Conservation (phyloP, 1,284 basidiomycete genomes). For the Naganishia albida region DNA sequence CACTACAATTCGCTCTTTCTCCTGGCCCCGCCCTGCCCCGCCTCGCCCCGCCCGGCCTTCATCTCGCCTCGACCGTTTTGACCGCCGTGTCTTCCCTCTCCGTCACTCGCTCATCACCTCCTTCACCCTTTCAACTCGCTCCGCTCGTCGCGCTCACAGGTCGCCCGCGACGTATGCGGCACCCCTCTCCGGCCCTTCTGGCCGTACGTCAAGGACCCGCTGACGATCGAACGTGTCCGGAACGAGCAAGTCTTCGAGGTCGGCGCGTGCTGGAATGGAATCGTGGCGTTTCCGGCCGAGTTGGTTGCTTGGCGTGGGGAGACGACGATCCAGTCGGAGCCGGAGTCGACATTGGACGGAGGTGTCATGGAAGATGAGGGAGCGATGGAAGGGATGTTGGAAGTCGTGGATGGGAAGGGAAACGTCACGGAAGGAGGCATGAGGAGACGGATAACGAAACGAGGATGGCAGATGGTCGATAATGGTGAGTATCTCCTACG, state of each 20-base stretch:
- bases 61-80: too few relatives aligned
- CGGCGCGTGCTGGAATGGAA: slow-evolving; percentile 58
- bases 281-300: slow-evolving; percentile 58
- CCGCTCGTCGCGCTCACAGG: slow-evolving; percentile 55
- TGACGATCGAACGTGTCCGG: slow-evolving; percentile 50
- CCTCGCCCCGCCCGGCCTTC: too few relatives aligned
- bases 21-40: too few relatives aligned
- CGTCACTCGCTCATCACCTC: not conserved
- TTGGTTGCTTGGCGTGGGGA: slow-evolving; percentile 55
- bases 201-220: slow-evolving; percentile 60
- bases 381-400: not conserved
- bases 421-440: not conserved
- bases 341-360: not conserved
- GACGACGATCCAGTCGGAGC: slow-evolving; percentile 38
- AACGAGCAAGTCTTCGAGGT: slow-evolving; percentile 58
- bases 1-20: too few relatives aligned
- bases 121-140: not conserved
- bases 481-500: slow-evolving; percentile 43
- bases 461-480: slow-evolving; percentile 48
- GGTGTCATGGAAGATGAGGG: not conserved
- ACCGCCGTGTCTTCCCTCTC: too few relatives aligned
- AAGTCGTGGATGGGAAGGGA: not conserved
- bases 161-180: slow-evolving; percentile 56
- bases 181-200: slow-evolving; percentile 57
- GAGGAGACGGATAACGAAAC: slow-evolving; percentile 27